Evolutionary conservation across 768 basidiomycete species (phyloP).

Genomic region (Naematelia encephala): DNA sequence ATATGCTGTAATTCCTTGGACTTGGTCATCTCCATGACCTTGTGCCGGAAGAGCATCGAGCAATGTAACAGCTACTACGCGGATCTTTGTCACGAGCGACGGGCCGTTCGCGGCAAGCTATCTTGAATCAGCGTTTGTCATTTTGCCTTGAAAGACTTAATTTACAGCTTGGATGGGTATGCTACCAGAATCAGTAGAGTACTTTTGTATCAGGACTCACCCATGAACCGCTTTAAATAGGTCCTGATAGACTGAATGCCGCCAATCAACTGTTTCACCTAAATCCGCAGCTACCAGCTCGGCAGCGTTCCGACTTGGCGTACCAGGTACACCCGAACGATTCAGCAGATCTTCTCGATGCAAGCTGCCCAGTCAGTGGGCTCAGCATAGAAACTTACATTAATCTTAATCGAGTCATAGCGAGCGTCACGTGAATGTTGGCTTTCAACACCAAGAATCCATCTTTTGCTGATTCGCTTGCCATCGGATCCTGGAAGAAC

Average conservation of each 20-base stretch:
- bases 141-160: background rate
- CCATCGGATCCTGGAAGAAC: slow-evolving; percentile 32
- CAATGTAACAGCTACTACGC: slow-evolving; percentile 30
- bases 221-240: slow-evolving; percentile 33
- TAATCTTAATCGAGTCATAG: slow-evolving; percentile 32
- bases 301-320: slow-evolving; percentile 23
- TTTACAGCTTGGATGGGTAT: slow-evolving; percentile 27
- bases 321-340: slow-evolving; percentile 19
- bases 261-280: slow-evolving; percentile 26
- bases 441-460: slow-evolving; percentile 29
- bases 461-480: slow-evolving; percentile 29
- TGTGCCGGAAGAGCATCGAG: slow-evolving; percentile 30
- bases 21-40: slow-evolving; percentile 22
- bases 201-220: slow-evolving; percentile 1
- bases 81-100: slow-evolving; percentile 30
- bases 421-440: slow-evolving; percentile 39
- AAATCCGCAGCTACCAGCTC: slow-evolving; percentile 25
- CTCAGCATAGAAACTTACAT: slow-evolving; percentile 27
- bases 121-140: background rate
- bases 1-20: slow-evolving; percentile 33
- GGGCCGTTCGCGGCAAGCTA: slow-evolving; percentile 37
- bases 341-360: slow-evolving; percentile 33
- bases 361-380: slow-evolving; percentile 7
- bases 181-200: slow-evolving; percentile 1
- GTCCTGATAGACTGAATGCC: slow-evolving; percentile 29